Conservation (phyloP, 352 stramenopile species). For the Albugo candida region DNA sequence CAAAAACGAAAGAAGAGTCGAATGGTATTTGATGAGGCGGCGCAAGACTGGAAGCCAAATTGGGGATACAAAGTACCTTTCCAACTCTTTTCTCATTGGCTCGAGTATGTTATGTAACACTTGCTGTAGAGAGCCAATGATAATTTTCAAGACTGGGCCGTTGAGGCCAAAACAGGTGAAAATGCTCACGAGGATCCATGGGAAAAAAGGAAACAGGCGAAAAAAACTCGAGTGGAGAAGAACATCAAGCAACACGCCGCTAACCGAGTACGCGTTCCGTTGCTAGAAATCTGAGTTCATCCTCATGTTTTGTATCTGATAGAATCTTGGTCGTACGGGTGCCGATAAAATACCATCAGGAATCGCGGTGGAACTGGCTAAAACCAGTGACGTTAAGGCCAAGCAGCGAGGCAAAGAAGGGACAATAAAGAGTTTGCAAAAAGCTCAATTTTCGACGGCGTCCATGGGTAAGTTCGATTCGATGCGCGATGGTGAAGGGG, state of each 20-base stretch:
- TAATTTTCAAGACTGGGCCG: conserved; percentile 84
- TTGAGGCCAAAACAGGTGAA: conserved; percentile 86
- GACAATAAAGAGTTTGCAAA: conserved; percentile 72
- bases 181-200: conserved; percentile 81
- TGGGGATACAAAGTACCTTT: conserved; percentile 75
- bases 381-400: conserved; percentile 37
- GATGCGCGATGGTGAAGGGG: conserved; percentile 80
- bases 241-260: conserved; percentile 80
- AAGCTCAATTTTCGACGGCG: conserved; percentile 84
- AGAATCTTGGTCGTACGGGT: background rate
- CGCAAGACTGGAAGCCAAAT: conserved; percentile 82
- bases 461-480: conserved; percentile 91
- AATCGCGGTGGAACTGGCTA: conserved; percentile 82
- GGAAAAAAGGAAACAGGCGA: conserved; percentile 84
- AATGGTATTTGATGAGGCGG: conserved; percentile 93
- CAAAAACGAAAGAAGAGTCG: conserved; percentile 91
- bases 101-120: too few species aligned
- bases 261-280: conserved; percentile 5
- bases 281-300: background rate
- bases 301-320: background rate
- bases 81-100: too few species aligned
- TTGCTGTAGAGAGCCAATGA: conserved; percentile 12
- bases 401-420: conserved; percentile 81
- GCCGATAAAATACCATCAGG: conserved; percentile 50
- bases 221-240: conserved; percentile 82